phyloP scores from a whole-genome alignment of 2,329 filamentous ascomycete species.

The Trichoderma koningiopsis region DNA sequence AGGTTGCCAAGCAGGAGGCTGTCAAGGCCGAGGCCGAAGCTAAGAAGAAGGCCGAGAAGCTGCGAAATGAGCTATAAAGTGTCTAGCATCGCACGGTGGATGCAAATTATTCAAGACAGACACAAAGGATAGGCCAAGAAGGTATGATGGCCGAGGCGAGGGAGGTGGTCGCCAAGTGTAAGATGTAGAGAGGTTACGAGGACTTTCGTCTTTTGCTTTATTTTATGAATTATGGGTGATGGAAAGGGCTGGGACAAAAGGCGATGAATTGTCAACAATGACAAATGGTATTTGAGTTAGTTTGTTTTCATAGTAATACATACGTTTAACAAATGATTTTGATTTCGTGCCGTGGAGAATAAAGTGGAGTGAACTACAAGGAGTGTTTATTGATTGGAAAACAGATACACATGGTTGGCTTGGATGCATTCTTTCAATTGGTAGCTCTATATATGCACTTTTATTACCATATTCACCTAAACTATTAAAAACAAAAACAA shows the following conservation, averaged over 20 bases:
- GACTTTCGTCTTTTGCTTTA: background rate
- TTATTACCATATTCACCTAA: conserved; percentile 16
- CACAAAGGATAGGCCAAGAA: background rate
- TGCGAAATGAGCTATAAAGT: conserved; percentile 53
- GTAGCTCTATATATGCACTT: conserved; percentile 6
- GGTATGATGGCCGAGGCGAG: background rate
- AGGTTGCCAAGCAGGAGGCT: conserved; percentile 53
- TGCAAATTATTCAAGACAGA: background rate
- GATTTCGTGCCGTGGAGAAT: background rate
- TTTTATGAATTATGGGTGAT: background rate
- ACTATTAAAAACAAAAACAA: background rate
- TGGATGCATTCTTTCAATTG: background rate
- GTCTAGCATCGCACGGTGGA: background rate
- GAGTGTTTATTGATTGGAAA: background rate
- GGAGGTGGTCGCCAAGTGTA: background rate
- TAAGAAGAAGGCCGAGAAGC: conserved; percentile 38
- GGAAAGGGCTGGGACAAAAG: conserved; percentile 8
- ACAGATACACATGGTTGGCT: background rate
- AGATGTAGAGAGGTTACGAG: conserved; percentile 3
- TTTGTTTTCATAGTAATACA: background rate
- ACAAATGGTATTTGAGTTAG: background rate
- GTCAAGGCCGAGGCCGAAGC: conserved; percentile 38
- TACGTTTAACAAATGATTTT: background rate
- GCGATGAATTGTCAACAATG: background rate
- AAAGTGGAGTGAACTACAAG: background rate